Evolutionary conservation across 306 rosid species (phyloP).

Genomic region (Vigna hirtella): DNA sequence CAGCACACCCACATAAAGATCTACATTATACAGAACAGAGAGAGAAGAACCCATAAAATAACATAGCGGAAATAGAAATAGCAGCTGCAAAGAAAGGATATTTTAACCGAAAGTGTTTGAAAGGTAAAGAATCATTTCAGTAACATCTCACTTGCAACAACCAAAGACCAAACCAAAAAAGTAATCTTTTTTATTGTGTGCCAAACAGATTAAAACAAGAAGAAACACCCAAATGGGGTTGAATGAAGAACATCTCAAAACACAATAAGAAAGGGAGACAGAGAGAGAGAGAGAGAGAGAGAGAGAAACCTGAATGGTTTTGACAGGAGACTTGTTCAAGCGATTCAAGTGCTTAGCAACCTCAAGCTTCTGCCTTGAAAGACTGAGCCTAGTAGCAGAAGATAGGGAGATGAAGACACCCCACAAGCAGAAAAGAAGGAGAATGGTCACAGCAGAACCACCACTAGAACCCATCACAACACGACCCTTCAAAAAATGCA

Average conservation of each 20-base stretch:
- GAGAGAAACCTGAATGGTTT: conserved; percentile 71
- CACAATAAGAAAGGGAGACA: background rate
- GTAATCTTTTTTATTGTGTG: background rate
- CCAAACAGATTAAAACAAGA: conserved; percentile 36
- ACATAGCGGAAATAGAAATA: background rate
- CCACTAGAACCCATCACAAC: conserved; percentile 39
- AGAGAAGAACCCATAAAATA: background rate
- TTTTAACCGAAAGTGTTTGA: conserved; percentile 32
- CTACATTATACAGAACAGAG: conserved; percentile 16
- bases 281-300: background rate
- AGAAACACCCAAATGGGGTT: conserved; percentile 21
- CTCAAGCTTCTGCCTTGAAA: conserved; percentile 79
- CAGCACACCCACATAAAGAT: conserved; percentile 32
- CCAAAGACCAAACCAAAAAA: conserved; percentile 1
- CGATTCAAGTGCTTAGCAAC: conserved; percentile 83
- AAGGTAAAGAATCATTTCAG: background rate
- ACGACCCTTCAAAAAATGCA: conserved; percentile 36
- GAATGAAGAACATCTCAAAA: conserved; percentile 8
- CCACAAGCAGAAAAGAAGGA: conserved; percentile 54
- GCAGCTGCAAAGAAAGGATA: conserved; percentile 5
- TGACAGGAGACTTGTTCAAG: conserved; percentile 81
- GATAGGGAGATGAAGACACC: conserved; percentile 56
- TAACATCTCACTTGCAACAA: background rate
- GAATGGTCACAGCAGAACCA: conserved; percentile 41
- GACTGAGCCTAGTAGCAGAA: conserved; percentile 70